Conservation (phyloP, 2,329 filamentous ascomycete species). For the Penicillium sp. region DNA sequence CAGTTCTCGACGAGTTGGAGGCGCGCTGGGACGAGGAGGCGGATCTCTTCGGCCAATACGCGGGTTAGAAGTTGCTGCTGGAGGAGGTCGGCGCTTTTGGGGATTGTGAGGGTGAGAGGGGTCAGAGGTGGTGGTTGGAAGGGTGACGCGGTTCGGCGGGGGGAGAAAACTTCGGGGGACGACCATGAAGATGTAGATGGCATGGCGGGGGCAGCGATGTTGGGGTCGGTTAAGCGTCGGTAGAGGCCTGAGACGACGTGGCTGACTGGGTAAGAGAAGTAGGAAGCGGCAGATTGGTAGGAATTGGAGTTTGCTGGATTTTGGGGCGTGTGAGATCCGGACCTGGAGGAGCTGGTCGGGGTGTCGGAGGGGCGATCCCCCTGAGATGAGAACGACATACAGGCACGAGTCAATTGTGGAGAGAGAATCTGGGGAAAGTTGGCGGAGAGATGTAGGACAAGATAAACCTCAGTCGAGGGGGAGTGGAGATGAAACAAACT, state of each 20-base stretch:
- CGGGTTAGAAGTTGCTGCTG: slow-evolving; percentile 64
- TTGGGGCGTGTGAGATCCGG: slow-evolving; percentile 25
- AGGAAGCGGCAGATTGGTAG: slow-evolving; percentile 43
- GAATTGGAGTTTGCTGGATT: slow-evolving; percentile 22
- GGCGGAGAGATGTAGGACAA: neutral
- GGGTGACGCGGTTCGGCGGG: slow-evolving; percentile 67
- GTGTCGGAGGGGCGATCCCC: slow-evolving; percentile 14
- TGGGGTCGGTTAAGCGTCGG: slow-evolving; percentile 60
- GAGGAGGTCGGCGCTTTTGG: slow-evolving; percentile 58
- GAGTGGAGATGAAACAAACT: slow-evolving; percentile 11
- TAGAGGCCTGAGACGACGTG: slow-evolving; percentile 64
- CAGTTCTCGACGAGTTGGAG: slow-evolving; percentile 86
- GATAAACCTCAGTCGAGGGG: neutral
- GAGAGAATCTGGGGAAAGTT: neutral
- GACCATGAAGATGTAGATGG: slow-evolving; percentile 43
- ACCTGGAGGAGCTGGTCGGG: slow-evolving; percentile 19
- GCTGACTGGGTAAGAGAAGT: slow-evolving; percentile 53
- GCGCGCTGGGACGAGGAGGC: slow-evolving; percentile 81
- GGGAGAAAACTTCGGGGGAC: slow-evolving; percentile 40
- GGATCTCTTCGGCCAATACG: slow-evolving; percentile 86
- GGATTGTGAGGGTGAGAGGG: slow-evolving; percentile 63
- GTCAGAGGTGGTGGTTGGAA: slow-evolving; percentile 88
- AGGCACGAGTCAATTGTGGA: slow-evolving; percentile 7
- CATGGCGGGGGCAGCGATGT: slow-evolving; percentile 12
- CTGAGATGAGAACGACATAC: slow-evolving; percentile 27